phyloP scores from a whole-genome alignment of 2,329 filamentous ascomycete species.

The Eurotiales sp. region DNA sequence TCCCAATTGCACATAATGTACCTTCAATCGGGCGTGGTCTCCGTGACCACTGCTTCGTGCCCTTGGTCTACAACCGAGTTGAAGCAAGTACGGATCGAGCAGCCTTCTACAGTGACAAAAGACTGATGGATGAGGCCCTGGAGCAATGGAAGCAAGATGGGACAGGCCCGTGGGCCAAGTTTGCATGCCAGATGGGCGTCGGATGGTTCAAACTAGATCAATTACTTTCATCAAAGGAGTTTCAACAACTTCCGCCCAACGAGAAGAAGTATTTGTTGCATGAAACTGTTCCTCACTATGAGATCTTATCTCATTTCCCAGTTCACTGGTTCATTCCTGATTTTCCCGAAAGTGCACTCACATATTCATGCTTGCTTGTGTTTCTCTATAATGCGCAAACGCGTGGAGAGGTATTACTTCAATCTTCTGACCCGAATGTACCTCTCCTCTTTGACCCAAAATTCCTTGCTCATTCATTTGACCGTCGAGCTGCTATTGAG shows the following conservation, averaged over 20 bases:
- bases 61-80: constrained; percentile 35
- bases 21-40: constrained; percentile 45
- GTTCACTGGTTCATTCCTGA: constrained; percentile 41
- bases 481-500: constrained; percentile 50
- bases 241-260: constrained; percentile 44
- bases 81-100: constrained; percentile 42
- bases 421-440: constrained; percentile 49
- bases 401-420: constrained; percentile 50
- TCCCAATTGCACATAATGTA: constrained; percentile 38
- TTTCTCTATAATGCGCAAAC: constrained; percentile 55
- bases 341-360: constrained; percentile 33
- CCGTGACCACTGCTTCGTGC: constrained; percentile 40
- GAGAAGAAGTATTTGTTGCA: constrained; percentile 45
- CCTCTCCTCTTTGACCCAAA: constrained; percentile 54
- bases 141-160: constrained; percentile 47
- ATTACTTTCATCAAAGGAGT: constrained; percentile 45
- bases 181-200: constrained; percentile 26
- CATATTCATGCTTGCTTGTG: constrained; percentile 44
- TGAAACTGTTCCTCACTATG: constrained; percentile 55
- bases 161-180: constrained; percentile 33
- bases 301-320: constrained; percentile 49
- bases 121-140: constrained; percentile 44
- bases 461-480: constrained; percentile 53
- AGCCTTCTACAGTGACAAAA: constrained; percentile 44
- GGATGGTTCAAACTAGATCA: constrained; percentile 43